A percentile compares a stretch with the other conserved stretches of the same genome.
Evolutionary conservation across 2,329 filamentous ascomycete species (phyloP).

Genomic region (Colletotrichum lini): DNA sequence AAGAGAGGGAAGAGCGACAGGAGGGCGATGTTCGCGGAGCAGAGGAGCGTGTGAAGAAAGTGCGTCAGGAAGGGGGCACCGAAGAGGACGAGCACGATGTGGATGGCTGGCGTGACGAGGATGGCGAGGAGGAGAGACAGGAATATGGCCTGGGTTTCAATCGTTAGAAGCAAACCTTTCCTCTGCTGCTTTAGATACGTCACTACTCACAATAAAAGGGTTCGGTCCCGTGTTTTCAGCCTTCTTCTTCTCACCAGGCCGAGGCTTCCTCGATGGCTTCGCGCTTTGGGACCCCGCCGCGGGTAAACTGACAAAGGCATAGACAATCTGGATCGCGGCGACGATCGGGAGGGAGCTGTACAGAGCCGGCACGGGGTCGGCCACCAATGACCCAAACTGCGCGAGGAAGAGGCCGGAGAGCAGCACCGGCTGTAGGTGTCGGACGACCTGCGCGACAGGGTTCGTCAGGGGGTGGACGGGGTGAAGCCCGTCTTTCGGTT

Average conservation of each 20-base stretch:
- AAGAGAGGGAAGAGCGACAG: slow-evolving; percentile 85
- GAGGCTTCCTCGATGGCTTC: slow-evolving; percentile 63
- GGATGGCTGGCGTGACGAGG: slow-evolving; percentile 75
- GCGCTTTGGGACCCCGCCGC: slow-evolving; percentile 65
- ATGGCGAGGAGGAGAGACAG: slow-evolving; percentile 72
- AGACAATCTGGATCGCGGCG: slow-evolving; percentile 74
- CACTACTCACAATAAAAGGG: slow-evolving; percentile 60
- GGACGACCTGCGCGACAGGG: slow-evolving; percentile 63
- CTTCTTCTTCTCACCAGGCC: slow-evolving; percentile 70
- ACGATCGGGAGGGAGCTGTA: slow-evolving; percentile 73
- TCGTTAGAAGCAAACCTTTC: background rate
- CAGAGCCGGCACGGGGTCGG: slow-evolving; percentile 77
- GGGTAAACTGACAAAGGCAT: slow-evolving; percentile 75
- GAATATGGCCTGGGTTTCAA: slow-evolving; percentile 56
- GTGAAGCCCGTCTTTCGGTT: slow-evolving; percentile 51
- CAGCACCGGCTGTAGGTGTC: slow-evolving; percentile 77
- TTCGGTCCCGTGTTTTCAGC: slow-evolving; percentile 59
- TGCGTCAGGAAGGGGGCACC: slow-evolving; percentile 92
- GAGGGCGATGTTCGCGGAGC: slow-evolving; percentile 84
- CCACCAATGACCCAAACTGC: slow-evolving; percentile 77
- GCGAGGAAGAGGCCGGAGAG: slow-evolving; percentile 75
- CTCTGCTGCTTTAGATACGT: background rate
- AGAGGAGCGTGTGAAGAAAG: slow-evolving; percentile 81
- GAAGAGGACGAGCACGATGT: slow-evolving; percentile 83
- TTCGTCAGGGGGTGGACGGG: slow-evolving; percentile 57